Conservation (phyloP, 345 rosid species). For the Bruguiera gymnorhiza region DNA sequence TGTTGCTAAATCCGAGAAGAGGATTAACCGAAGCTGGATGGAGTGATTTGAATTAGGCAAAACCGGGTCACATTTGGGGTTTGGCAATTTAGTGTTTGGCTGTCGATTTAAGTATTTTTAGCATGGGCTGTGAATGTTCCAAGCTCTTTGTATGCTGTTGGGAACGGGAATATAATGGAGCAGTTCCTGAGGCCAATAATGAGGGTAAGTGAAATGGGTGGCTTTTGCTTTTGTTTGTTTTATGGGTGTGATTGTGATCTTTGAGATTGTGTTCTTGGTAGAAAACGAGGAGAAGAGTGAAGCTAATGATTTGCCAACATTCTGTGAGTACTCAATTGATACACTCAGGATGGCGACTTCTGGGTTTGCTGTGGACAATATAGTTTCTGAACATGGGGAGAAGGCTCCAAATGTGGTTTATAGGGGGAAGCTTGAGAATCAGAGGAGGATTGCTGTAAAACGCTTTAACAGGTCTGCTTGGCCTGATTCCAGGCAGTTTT, state of each 20-base stretch:
- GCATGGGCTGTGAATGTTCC: constrained; percentile 47
- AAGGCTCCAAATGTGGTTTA: constrained; percentile 48
- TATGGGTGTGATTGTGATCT: constrained; percentile 7
- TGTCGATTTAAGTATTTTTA: constrained; percentile 16
- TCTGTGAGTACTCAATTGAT: constrained; percentile 34
- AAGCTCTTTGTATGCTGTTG: constrained; percentile 38
- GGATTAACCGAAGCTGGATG: constrained; percentile 11
- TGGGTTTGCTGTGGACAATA: constrained; percentile 42
- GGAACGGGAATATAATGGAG: constrained; percentile 27
- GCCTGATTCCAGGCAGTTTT: constrained; percentile 44
- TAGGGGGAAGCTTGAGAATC: constrained; percentile 42
- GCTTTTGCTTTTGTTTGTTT: constrained; percentile 7
- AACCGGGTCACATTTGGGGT: neutral
- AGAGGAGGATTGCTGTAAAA: constrained; percentile 40
- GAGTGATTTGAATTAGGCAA: constrained; percentile 7
- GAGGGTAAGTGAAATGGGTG: constrained; percentile 30
- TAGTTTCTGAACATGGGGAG: constrained; percentile 50
- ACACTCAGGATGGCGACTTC: constrained; percentile 44
- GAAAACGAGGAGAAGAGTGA: constrained; percentile 29
- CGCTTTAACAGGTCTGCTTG: constrained; percentile 44
- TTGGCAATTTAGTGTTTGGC: neutral
- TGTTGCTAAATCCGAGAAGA: neutral
- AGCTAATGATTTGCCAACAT: constrained; percentile 27
- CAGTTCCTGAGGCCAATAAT: constrained; percentile 25
- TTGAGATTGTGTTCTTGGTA: constrained; percentile 13